phyloP scores from a whole-genome alignment of 768 basidiomycete species.

The Chalciporus chontae region DNA sequence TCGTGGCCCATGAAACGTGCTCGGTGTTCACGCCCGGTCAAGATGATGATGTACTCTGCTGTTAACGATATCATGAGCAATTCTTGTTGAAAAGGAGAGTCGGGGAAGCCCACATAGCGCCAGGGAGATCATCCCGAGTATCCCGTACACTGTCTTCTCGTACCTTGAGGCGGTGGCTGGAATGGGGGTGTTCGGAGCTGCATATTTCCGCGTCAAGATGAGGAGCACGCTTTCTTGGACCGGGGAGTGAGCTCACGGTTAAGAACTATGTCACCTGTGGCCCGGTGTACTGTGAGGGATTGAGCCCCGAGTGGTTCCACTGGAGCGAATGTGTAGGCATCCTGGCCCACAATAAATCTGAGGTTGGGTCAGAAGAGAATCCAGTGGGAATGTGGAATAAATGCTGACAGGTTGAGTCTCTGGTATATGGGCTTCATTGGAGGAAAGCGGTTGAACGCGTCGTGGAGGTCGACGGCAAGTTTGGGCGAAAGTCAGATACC shows the following conservation, averaged over 20 bases:
- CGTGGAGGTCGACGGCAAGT: constrained; percentile 6
- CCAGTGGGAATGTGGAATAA: constrained; percentile 10
- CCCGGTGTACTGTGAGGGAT: constrained; percentile 67
- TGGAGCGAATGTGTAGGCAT: constrained; percentile 78
- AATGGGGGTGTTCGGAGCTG: constrained; percentile 53
- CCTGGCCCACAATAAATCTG: constrained; percentile 68
- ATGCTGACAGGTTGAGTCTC: constrained; percentile 63
- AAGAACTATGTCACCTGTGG: constrained; percentile 71
- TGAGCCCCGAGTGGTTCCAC: constrained; percentile 56
- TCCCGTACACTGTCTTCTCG: constrained; percentile 67
- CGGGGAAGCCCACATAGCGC: constrained; percentile 58
- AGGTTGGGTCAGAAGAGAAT: background rate
- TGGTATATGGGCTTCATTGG: constrained; percentile 70
- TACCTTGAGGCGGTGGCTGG: constrained; percentile 57
- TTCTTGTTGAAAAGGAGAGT: background rate
- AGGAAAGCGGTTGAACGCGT: constrained; percentile 13
- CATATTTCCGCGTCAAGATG: background rate
- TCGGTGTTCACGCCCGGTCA: constrained; percentile 77
- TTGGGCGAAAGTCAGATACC: constrained; percentile 8
- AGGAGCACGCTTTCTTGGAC: background rate
- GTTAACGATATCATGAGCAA: constrained; percentile 1
- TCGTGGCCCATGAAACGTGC: constrained; percentile 82
- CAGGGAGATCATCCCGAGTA: constrained; percentile 73
- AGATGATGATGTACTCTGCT: constrained; percentile 93
- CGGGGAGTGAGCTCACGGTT: constrained; percentile 47